These are phyloP conservation scores for Ustilaginoidea virens DNA, from an alignment of 2,329 filamentous ascomycete species.

Conservation along the genomic window DNA sequence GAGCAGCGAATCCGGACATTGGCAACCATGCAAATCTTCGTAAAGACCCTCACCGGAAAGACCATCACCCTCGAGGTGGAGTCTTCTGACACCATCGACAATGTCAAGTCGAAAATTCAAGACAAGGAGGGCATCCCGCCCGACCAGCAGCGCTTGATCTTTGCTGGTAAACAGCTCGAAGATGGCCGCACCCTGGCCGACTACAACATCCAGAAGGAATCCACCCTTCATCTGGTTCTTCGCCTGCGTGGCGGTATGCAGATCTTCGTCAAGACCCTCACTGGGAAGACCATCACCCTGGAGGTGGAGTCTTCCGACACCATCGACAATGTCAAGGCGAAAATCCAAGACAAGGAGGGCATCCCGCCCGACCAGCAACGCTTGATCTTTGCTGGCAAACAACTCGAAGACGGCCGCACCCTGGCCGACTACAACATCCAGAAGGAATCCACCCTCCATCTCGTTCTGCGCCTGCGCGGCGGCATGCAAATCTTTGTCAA, in stretches of 20 bases:
- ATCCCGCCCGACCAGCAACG: constrained; percentile 94
- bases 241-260: constrained; percentile 53
- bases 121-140: constrained; percentile 97
- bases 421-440: constrained; percentile 91
- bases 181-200: constrained; percentile 53
- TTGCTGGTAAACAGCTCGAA: constrained; percentile 92
- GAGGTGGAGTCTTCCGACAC: constrained; percentile 83
- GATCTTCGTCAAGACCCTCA: constrained; percentile 72
- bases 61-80: constrained; percentile 52
- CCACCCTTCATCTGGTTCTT: constrained; percentile 59
- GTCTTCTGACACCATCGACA: constrained; percentile 86
- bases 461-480: constrained; percentile 77
- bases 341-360: constrained; percentile 97
- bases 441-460: constrained; percentile 76
- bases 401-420: constrained; percentile 85
- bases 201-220: constrained; percentile 46
- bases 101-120: constrained; percentile 96
- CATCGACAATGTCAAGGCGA: constrained; percentile 91
- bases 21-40: constrained; percentile 11
- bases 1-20: no score
- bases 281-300: constrained; percentile 86
- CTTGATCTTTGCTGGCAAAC: constrained; percentile 89
- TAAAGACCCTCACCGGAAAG: constrained; percentile 49
- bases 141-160: constrained; percentile 91
- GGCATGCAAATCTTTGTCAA: constrained; percentile 86